Percentiles rank a stretch among this genome's conserved stretches.
Conservation (phyloP, 2,329 filamentous ascomycete species). For the Leptosphaerulina australis region DNA sequence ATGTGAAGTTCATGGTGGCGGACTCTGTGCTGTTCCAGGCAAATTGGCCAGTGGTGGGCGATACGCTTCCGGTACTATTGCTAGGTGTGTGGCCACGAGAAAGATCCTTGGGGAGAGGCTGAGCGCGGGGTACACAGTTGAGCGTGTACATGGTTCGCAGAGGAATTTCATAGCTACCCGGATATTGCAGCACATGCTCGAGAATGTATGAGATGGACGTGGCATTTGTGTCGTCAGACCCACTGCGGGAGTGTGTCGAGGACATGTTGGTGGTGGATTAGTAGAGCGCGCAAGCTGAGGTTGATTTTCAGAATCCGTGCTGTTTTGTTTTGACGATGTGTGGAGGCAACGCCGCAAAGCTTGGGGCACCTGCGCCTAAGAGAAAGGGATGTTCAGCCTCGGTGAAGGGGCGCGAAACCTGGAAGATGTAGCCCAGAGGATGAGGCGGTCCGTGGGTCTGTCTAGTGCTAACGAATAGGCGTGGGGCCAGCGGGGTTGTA, state of each 20-base stretch:
- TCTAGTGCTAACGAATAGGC: slow-evolving; percentile 17
- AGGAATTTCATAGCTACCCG: slow-evolving; percentile 68
- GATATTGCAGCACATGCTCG: slow-evolving; percentile 62
- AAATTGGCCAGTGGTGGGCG: slow-evolving; percentile 37
- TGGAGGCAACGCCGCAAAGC: slow-evolving; percentile 16
- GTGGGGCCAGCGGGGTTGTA: slow-evolving; percentile 31
- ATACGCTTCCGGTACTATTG: slow-evolving; percentile 46
- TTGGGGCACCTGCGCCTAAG: slow-evolving; percentile 10
- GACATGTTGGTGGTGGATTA: slow-evolving; percentile 32
- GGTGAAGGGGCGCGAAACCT: slow-evolving; percentile 4
- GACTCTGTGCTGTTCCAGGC: slow-evolving; percentile 44
- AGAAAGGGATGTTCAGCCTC: slow-evolving; percentile 4
- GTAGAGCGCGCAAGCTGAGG: neutral
- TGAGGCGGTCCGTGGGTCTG: slow-evolving; percentile 23
- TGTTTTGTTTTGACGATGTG: slow-evolving; percentile 16
- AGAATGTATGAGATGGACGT: slow-evolving; percentile 47
- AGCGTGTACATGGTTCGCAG: slow-evolving; percentile 71
- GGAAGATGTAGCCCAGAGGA: slow-evolving; percentile 5
- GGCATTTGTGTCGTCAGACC: slow-evolving; percentile 45
- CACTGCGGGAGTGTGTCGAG: slow-evolving; percentile 46
- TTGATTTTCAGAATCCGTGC: slow-evolving; percentile 11
- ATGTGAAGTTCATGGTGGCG: slow-evolving; percentile 56
- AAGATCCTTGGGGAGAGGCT: slow-evolving; percentile 42
- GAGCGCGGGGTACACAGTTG: slow-evolving; percentile 63
- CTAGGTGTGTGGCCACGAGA: slow-evolving; percentile 45